Evolutionary conservation across 2,329 filamentous ascomycete genomes (phyloP).

Genomic region (Hypoxylon sp.): DNA sequence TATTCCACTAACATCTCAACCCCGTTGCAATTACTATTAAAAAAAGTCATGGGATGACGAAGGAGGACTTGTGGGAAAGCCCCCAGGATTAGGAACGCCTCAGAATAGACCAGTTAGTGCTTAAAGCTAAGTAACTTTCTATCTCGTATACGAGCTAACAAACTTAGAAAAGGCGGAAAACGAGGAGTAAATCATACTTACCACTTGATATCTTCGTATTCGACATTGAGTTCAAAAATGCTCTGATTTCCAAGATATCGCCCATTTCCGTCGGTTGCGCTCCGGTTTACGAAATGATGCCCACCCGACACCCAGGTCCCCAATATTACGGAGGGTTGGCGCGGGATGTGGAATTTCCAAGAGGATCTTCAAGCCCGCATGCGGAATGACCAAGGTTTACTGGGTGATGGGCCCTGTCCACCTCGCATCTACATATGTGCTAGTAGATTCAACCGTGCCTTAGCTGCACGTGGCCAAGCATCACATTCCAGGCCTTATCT

Average conservation of each 20-base stretch:
- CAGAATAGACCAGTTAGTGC: neutral
- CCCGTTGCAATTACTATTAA: neutral
- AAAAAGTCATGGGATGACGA: no score
- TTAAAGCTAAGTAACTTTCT: neutral
- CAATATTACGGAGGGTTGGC: conserved; percentile 31
- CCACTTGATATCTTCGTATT: neutral
- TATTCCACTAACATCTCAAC: neutral
- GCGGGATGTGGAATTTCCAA: conserved; percentile 31
- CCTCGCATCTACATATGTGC: conserved; percentile 20
- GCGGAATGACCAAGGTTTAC: conserved; percentile 39
- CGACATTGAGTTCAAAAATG: neutral
- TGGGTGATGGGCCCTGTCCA: conserved; percentile 20
- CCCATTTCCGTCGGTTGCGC: conserved; percentile 3
- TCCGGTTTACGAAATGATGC: conserved; percentile 10
- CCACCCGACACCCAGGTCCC: conserved; percentile 8
- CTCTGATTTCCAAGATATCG: neutral
- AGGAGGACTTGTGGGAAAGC: neutral
- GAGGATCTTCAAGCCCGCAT: conserved; percentile 38
- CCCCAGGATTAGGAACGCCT: neutral
- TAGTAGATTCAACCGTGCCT: conserved; percentile 34
- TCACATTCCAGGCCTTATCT: conserved; percentile 45
- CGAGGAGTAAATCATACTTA: neutral
- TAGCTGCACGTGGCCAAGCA: conserved; percentile 39
- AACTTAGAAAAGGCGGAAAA: conserved; percentile 20
- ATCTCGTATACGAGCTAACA: conserved; percentile 8